These are phyloP conservation scores for Astrephomene gubernaculifera DNA, from an alignment of 139 green algal genomes.

Conservation along the genomic window DNA sequence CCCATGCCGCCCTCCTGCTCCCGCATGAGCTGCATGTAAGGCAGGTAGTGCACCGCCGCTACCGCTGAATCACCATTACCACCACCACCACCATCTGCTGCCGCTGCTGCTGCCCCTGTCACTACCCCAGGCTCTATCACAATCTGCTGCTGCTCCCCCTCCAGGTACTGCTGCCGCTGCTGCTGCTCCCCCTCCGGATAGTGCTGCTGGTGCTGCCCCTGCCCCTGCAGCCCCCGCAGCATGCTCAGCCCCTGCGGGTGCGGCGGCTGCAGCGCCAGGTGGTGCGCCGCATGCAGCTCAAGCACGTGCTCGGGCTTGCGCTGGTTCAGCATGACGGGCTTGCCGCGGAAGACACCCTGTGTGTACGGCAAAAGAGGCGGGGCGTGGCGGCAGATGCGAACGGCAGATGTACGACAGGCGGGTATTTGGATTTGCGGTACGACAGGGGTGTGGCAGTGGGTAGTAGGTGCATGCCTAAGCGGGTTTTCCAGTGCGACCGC, in stretches of 20 bases:
- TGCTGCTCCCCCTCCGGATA: background rate
- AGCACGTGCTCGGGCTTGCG: constrained; percentile 30
- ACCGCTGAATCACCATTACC: no score
- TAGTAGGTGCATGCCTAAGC: background rate
- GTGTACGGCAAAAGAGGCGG: background rate
- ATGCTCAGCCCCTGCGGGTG: background rate
- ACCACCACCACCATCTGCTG: no score
- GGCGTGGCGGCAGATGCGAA: background rate
- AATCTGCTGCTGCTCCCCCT: background rate
- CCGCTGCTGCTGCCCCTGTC: no score
- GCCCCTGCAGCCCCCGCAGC: background rate
- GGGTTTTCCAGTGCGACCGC: no score
- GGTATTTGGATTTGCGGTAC: background rate
- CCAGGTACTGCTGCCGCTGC: background rate
- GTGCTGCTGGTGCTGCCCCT: background rate
- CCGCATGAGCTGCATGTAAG: no score
- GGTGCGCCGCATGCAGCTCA: constrained; percentile 9
- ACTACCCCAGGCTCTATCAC: no score
- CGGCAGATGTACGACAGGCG: background rate
- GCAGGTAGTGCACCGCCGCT: no score
- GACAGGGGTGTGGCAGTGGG: background rate
- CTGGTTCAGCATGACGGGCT: constrained; percentile 29
- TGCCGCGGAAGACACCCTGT: constrained; percentile 40
- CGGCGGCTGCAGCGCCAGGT: background rate
- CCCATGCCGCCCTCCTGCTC: no score